Evolutionary conservation across 176 grass and related monocot genomes (phyloP), one percentile per base, ranked within the genome.

Genomic region (Hyparrhenia diplandra): DNA sequence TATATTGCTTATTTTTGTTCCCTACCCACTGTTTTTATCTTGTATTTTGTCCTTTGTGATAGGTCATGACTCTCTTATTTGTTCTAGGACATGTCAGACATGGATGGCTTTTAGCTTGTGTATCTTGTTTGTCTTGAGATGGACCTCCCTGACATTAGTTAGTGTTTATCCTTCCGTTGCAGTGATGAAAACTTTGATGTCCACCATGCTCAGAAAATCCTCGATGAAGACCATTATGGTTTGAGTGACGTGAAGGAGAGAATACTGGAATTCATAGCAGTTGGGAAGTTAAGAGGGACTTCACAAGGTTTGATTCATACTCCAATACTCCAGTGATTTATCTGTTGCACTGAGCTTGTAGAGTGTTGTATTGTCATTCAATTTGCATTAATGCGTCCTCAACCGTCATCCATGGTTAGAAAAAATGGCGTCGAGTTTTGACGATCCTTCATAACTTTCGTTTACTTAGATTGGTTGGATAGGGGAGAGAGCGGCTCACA

Each of bases 201-300:
- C 40, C 88, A 93, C 84, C 96, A 72, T 80, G 96, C 96, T 84
- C 96, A 99, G 86, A 80, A 92, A 84, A 95, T 99, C 42, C 84
- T 99, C 34, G 96, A 99, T 84, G 96, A 99, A 85, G 96, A 99
- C 32, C 96, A 99, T 82, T 99, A 99, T 91, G 96, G 96, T 67
- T 89, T 99, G 75, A 95, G 87, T 89, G 96, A 99, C 74, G 90
- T 99, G 11, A 99, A 99, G 80, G 96, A 99, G 80, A 95, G 96
- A 73, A 99, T 99, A 88, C 75, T 99, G 54, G 96, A 99, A 72
- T 99, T 99, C 67, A 99, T 99, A 89, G 96, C 96, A 54, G 96
- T 99, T 75, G 92, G 96, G 45, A 99, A 95, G 88, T 75, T 99
- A 78, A 99, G 90, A 90, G 96, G 96, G 51, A 91, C 84, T 60